These are phyloP conservation scores for Fusarium incarnatum DNA, from an alignment of 2,329 filamentous ascomycete species.

Conservation along the genomic window DNA sequence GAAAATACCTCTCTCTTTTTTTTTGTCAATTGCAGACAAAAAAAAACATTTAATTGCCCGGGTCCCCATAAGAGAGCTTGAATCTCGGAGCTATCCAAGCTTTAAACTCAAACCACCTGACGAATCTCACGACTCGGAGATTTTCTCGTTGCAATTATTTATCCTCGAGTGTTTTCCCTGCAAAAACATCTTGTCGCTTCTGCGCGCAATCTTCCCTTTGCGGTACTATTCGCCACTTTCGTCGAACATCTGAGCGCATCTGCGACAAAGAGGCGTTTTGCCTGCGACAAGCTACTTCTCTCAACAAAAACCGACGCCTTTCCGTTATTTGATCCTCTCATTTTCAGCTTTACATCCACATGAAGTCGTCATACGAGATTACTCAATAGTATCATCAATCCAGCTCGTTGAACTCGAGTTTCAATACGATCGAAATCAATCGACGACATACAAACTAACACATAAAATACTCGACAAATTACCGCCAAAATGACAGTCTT, in stretches of 20 bases:
- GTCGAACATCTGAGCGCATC: constrained; percentile 40
- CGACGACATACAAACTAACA: constrained; percentile 6
- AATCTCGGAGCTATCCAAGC: constrained; percentile 45
- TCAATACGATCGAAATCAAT: not conserved
- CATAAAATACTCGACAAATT: constrained; percentile 18
- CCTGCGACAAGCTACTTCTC: constrained; percentile 39
- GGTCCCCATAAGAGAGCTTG: constrained; percentile 3
- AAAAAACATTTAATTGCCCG: constrained; percentile 9
- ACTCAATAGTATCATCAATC: constrained; percentile 25
- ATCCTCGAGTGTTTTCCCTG: constrained; percentile 1
- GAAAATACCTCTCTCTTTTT: constrained; percentile 17
- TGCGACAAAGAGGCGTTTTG: constrained; percentile 48
- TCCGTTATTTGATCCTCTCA: not conserved
- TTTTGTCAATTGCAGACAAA: not conserved
- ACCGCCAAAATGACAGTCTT: constrained; percentile 55
- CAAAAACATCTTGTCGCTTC: constrained; percentile 6
- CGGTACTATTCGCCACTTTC: constrained; percentile 29
- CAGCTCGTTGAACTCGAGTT: constrained; percentile 6
- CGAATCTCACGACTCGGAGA: constrained; percentile 45
- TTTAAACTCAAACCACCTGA: constrained; percentile 41
- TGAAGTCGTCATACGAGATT: constrained; percentile 45
- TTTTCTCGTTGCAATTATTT: constrained; percentile 27
- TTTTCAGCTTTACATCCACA: constrained; percentile 30
- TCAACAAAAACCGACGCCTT: constrained; percentile 36
- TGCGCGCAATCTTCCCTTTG: constrained; percentile 17